A percentile compares a stretch with the other conserved stretches of the same genome.
These are phyloP conservation scores for Borovskyia barvae DNA, from an alignment of 208 protist genomes.

Conservation along the genomic window DNA sequence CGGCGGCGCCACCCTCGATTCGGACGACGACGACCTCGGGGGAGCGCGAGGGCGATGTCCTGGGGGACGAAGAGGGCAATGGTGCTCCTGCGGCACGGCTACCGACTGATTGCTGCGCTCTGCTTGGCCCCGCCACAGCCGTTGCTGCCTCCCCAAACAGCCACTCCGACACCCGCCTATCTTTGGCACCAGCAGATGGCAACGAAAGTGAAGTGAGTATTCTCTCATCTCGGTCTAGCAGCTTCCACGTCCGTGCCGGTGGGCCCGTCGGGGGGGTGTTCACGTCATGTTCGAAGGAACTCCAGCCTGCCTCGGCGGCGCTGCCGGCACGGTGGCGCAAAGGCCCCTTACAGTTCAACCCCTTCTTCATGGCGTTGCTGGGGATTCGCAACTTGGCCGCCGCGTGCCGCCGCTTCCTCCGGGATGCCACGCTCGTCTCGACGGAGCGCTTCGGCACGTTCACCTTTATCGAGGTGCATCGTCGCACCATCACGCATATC, in stretches of 20 bases:
- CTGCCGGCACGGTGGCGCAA: constrained; percentile 50
- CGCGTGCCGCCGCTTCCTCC: constrained; percentile 64
- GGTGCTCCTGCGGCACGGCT: too few species aligned
- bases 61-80: too few species aligned
- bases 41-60: too few species aligned
- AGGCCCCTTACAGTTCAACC: constrained; percentile 51
- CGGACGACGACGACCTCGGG: background rate
- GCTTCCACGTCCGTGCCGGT: constrained; percentile 14
- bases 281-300: constrained; percentile 21
- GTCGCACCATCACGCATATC: constrained; percentile 38
- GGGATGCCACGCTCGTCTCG: constrained; percentile 67
- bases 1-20: background rate
- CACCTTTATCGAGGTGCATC: constrained; percentile 52
- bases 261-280: constrained; percentile 1
- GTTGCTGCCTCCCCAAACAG: background rate
- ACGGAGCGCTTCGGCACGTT: constrained; percentile 62
- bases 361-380: constrained; percentile 64
- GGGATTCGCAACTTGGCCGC: constrained; percentile 69
- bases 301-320: constrained; percentile 52
- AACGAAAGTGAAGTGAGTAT: constrained; percentile 26
- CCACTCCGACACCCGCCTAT: background rate
- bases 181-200: background rate
- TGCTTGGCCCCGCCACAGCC: too few species aligned
- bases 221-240: constrained; percentile 18
- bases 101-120: too few species aligned